A percentile compares a stretch with the other conserved stretches of the same genome.
phyloP scores from a whole-genome alignment of 2,329 filamentous ascomycete species.

The Penicillium decumbens region DNA sequence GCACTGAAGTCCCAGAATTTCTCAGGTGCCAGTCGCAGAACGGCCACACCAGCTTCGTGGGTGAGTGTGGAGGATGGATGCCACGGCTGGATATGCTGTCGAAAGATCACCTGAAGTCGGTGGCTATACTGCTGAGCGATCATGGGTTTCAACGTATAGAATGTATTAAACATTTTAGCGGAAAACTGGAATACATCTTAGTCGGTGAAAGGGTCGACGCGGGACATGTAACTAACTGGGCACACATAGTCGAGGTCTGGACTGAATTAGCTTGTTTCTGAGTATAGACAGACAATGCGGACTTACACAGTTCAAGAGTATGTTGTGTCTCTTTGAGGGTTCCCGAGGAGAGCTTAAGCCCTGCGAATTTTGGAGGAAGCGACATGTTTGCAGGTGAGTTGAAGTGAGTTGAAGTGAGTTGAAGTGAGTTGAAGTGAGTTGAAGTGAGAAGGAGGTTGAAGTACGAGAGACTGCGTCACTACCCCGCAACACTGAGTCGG shows the following conservation, averaged over 20 bases:
- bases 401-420: background rate
- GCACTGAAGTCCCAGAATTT: slow-evolving; percentile 78
- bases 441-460: background rate
- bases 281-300: background rate
- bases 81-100: slow-evolving; percentile 92
- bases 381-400: slow-evolving; percentile 45
- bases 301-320: slow-evolving; percentile 40
- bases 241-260: slow-evolving; percentile 84
- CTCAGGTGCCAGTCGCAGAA: slow-evolving; percentile 63
- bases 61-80: slow-evolving; percentile 75
- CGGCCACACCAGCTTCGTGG: slow-evolving; percentile 73
- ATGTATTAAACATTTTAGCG: slow-evolving; percentile 70
- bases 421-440: background rate
- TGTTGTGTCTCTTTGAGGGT: slow-evolving; percentile 25
- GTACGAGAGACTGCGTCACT: background rate
- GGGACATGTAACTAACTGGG: slow-evolving; percentile 46
- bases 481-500: background rate
- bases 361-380: slow-evolving; percentile 56
- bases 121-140: slow-evolving; percentile 57
- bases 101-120: slow-evolving; percentile 71
- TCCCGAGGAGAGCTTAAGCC: slow-evolving; percentile 41
- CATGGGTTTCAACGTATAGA: slow-evolving; percentile 64
- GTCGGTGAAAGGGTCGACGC: background rate
- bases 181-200: slow-evolving; percentile 47
- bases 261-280: slow-evolving; percentile 1